phyloP scores from a whole-genome alignment of 176 grass and related monocot species.

The Puccinellia tenuiflora region DNA sequence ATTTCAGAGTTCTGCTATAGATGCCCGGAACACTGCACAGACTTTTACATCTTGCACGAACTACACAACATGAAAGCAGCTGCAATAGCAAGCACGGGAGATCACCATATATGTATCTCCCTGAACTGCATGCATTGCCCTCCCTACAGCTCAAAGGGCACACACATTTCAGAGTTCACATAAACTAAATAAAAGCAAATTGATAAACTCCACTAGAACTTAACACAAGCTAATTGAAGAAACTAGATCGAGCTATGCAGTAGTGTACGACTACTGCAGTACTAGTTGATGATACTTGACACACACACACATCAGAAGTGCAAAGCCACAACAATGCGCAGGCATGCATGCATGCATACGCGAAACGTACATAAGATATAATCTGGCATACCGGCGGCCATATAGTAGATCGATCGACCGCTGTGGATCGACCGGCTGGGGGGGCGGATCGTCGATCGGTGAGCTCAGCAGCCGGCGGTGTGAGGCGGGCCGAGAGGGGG shows the following conservation, averaged over 20 bases:
- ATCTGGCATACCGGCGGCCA: constrained; percentile 38
- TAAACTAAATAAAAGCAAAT: background rate
- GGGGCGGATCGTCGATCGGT: background rate
- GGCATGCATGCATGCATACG: constrained; percentile 7
- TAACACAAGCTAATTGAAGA: constrained; percentile 7
- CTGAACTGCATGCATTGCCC: background rate
- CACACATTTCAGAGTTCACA: background rate
- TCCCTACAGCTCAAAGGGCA: background rate
- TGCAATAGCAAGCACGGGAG: constrained; percentile 42
- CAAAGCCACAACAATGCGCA: constrained; percentile 27
- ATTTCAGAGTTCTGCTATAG: too few species aligned
- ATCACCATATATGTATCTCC: constrained; percentile 30
- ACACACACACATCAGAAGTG: background rate
- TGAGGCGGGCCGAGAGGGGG: constrained; percentile 23
- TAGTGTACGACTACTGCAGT: background rate
- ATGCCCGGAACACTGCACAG: constrained; percentile 5
- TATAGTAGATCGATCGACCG: constrained; percentile 10
- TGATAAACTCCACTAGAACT: constrained; percentile 4
- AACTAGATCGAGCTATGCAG: constrained; percentile 18
- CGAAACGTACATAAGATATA: constrained; percentile 44
- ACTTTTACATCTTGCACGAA: constrained; percentile 25
- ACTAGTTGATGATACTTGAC: background rate
- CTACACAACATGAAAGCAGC: background rate
- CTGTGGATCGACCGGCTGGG: background rate
- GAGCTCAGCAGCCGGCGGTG: constrained; percentile 20